A percentile compares a stretch with the other conserved stretches of the same genome.
Evolutionary conservation across 2,329 filamentous ascomycete genomes (phyloP).

Genomic region (Cladosporium colombiae): DNA sequence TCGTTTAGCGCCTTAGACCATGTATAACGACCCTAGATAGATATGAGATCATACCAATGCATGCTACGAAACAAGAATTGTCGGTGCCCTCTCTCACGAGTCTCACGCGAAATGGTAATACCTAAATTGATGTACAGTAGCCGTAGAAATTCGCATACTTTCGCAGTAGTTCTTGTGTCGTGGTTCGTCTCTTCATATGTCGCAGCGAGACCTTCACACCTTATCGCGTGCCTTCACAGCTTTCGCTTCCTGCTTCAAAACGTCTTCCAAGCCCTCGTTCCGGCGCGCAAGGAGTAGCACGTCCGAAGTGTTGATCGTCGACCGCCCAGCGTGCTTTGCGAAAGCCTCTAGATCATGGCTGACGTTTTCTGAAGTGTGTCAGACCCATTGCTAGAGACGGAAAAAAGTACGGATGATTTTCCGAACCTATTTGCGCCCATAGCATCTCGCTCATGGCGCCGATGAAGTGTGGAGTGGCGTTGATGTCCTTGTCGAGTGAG

Average conservation of each 20-base stretch:
- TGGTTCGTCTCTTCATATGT: neutral
- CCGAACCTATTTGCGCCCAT: conserved; percentile 78
- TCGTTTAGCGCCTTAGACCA: neutral
- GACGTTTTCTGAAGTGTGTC: conserved; percentile 24
- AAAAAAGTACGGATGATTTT: neutral
- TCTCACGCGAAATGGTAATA: neutral
- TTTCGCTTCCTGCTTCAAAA: conserved; percentile 71
- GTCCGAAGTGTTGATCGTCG: conserved; percentile 79
- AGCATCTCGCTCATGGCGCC: conserved; percentile 77
- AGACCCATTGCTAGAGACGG: neutral
- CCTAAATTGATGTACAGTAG: neutral
- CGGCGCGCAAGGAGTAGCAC: conserved; percentile 83
- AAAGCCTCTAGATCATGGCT: conserved; percentile 63
- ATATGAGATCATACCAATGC: neutral
- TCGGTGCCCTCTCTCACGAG: neutral
- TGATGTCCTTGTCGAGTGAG: conserved; percentile 69
- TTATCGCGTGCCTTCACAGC: conserved; percentile 31
- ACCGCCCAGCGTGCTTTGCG: conserved; percentile 75
- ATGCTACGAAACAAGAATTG: neutral
- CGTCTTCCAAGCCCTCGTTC: conserved; percentile 78
- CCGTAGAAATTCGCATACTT: neutral
- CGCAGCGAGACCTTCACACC: neutral
- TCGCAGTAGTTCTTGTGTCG: neutral
- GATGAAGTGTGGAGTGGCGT: conserved; percentile 65
- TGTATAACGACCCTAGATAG: conserved; percentile 2